Conservation (phyloP, 176 grass and related monocot genomes). For the Triticum timopheevii region DNA sequence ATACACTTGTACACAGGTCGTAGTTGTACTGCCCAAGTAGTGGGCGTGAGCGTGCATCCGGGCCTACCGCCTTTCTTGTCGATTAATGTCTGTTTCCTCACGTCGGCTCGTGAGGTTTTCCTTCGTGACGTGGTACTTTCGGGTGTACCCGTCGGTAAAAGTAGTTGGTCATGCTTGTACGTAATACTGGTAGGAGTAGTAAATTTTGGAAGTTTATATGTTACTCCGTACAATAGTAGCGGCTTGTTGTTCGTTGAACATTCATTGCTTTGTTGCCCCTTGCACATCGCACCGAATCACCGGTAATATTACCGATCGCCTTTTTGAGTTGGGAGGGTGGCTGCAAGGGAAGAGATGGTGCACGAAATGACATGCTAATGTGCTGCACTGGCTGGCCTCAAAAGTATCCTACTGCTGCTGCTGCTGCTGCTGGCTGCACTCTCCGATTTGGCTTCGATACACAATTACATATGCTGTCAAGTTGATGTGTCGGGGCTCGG, state of each 20-base stretch:
- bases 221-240: not conserved
- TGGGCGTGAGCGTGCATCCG: slow-evolving; percentile 33
- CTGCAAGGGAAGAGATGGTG: not conserved
- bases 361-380: slow-evolving; percentile 35
- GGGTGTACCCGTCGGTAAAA: no score
- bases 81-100: slow-evolving; percentile 37
- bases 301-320: not conserved
- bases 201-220: no score
- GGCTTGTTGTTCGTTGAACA: slow-evolving; percentile 22
- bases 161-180: not conserved
- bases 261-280: not conserved
- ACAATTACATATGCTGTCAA: slow-evolving; percentile 10
- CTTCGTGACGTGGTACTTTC: not conserved
- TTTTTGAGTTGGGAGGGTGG: not conserved
- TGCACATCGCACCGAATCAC: not conserved
- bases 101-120: slow-evolving; percentile 23
- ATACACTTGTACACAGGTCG: not conserved
- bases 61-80: slow-evolving; percentile 29
- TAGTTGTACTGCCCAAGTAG: slow-evolving; percentile 19
- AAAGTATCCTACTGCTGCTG: not conserved
- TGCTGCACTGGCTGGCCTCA: not conserved
- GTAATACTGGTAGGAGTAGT: no score
- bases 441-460: slow-evolving; percentile 13
- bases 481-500: not conserved
- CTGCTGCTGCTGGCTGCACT: not conserved